These are phyloP conservation scores for Aspergillus saccharolyticus DNA, from an alignment of 495 filamentous ascomycete genomes.

Conservation along the genomic window DNA sequence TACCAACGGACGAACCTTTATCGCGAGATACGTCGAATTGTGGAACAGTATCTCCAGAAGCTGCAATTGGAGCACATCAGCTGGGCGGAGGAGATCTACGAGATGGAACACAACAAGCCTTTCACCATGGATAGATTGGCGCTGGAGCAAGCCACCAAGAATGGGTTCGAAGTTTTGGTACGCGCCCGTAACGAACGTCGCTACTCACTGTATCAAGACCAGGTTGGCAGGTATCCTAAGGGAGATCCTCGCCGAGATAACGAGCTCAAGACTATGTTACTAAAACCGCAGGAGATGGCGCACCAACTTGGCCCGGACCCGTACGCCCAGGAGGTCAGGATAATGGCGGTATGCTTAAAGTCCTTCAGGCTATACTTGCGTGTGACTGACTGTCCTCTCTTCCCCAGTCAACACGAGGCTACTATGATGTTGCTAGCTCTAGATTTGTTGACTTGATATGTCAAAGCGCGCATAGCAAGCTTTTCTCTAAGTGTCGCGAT, in stretches of 20 bases:
- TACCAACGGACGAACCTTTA: constrained; percentile 37
- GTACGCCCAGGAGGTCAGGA: constrained; percentile 42
- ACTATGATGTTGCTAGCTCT: constrained; percentile 49
- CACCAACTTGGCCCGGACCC: constrained; percentile 33
- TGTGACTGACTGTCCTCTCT: background rate
- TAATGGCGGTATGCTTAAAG: constrained; percentile 44
- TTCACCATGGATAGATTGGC: constrained; percentile 32
- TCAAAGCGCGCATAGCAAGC: constrained; percentile 39
- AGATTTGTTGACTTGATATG: constrained; percentile 48
- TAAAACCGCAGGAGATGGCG: constrained; percentile 6
- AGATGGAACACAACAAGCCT: constrained; percentile 28
- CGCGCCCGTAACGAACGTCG: constrained; percentile 14
- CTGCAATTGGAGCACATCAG: constrained; percentile 20
- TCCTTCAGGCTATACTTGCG: no score
- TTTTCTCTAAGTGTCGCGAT: constrained; percentile 41
- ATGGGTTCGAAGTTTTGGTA: constrained; percentile 8
- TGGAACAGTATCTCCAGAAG: constrained; percentile 25
- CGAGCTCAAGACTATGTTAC: constrained; percentile 21
- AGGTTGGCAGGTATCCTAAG: constrained; percentile 4
- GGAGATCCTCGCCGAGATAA: constrained; percentile 14
- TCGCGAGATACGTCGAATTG: constrained; percentile 24
- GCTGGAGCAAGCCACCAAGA: constrained; percentile 16
- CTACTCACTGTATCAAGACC: constrained; percentile 11
- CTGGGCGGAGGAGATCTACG: constrained; percentile 20
- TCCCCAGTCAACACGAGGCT: constrained; percentile 41